A percentile compares a stretch with the other conserved stretches of the same genome.
Conservation (phyloP, 2,329 filamentous ascomycete genomes). For the Tolypocladium pustulatum region DNA sequence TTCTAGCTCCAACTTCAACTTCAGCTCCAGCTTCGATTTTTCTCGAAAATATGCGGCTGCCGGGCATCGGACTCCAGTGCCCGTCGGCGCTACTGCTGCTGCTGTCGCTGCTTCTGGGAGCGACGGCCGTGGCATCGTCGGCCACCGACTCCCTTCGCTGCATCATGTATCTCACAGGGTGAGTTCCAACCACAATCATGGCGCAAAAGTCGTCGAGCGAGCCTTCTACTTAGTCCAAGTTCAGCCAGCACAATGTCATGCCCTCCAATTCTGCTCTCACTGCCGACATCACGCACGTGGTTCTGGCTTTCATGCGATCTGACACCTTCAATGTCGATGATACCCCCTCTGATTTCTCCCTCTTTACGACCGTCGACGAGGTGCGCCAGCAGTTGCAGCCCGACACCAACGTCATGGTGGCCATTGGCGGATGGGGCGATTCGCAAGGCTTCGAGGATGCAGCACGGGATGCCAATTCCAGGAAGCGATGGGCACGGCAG, state of each 20-base stretch:
- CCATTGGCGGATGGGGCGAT: constrained; percentile 68
- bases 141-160: constrained; percentile 15
- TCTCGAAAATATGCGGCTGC: neutral
- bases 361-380: constrained; percentile 41
- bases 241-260: constrained; percentile 35
- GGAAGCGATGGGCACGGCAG: constrained; percentile 51
- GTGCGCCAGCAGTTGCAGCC: constrained; percentile 36
- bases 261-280: constrained; percentile 25
- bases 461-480: constrained; percentile 37
- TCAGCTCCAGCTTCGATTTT: neutral
- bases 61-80: neutral
- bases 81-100: neutral
- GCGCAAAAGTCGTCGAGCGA: neutral
- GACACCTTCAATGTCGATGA: constrained; percentile 36
- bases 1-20: neutral
- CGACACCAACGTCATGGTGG: constrained; percentile 54
- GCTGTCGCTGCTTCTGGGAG: neutral
- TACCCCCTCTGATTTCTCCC: constrained; percentile 28
- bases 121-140: neutral
- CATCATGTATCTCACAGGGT: constrained; percentile 43
- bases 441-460: constrained; percentile 50
- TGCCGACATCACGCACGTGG: constrained; percentile 42
- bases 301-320: constrained; percentile 47
- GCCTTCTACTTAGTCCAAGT: neutral
- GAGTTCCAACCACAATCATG: constrained; percentile 4